A percentile compares a stretch with the other conserved stretches of the same genome.
Evolutionary conservation across 352 stramenopile species (phyloP).

Genomic region (Pythium folliculosum): DNA sequence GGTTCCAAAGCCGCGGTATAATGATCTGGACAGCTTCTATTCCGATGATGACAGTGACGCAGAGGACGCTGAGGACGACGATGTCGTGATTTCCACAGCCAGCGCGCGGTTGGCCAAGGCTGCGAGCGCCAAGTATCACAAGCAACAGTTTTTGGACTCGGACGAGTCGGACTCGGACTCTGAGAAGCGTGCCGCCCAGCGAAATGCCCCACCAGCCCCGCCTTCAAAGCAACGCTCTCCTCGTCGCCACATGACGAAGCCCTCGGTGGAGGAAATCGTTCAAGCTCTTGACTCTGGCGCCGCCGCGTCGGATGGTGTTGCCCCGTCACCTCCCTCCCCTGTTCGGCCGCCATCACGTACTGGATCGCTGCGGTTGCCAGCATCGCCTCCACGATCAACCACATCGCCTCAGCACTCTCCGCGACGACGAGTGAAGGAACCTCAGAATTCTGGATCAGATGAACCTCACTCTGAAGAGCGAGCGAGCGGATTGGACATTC

Average conservation of each 20-base stretch:
- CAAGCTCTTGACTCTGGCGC: not conserved
- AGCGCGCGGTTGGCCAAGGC: conserved; percentile 32
- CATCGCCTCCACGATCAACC: not conserved
- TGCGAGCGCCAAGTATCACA: conserved; percentile 48
- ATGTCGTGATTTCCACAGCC: conserved; percentile 53
- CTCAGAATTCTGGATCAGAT: not conserved
- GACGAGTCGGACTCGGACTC: conserved; percentile 32
- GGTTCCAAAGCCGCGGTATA: conserved; percentile 52
- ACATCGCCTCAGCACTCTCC: conserved; percentile 11
- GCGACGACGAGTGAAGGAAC: conserved; percentile 14
- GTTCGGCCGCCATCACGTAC: not conserved
- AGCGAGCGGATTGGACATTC: not conserved
- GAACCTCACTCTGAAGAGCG: not conserved
- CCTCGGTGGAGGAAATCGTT: not conserved
- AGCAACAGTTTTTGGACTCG: conserved; percentile 74
- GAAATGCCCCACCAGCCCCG: not conserved
- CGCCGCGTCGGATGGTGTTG: not conserved
- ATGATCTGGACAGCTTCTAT: conserved; percentile 79
- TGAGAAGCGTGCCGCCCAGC: conserved; percentile 7
- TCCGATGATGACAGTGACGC: conserved; percentile 72
- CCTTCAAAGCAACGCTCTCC: not conserved
- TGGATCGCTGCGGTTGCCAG: not conserved
- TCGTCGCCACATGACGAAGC: conserved; percentile 14
- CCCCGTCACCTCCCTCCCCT: not conserved
- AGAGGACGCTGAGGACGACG: conserved; percentile 40